phyloP scores from a whole-genome alignment of 768 basidiomycete genomes.

The Lactarius vividus region DNA sequence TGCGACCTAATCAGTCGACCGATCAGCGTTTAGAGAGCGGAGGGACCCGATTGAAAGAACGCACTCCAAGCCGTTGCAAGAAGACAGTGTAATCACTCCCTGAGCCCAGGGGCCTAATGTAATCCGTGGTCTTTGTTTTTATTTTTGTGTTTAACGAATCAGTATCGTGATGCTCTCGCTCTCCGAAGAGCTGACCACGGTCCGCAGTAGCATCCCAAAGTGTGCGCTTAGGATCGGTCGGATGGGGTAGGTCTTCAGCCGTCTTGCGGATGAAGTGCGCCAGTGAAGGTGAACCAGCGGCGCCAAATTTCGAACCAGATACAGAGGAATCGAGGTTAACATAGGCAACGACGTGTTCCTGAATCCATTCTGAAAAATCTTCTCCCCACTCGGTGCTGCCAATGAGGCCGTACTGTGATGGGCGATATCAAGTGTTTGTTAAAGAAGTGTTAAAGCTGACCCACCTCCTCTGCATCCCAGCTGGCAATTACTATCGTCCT shows the following conservation, averaged over 20 bases:
- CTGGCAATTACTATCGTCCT: constrained; percentile 72
- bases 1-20: constrained; percentile 33
- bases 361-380: constrained; percentile 82
- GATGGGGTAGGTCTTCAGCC: constrained; percentile 73
- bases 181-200: constrained; percentile 49
- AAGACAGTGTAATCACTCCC: constrained; percentile 94
- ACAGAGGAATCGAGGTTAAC: constrained; percentile 78
- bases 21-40: constrained; percentile 33
- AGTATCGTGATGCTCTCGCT: constrained; percentile 41
- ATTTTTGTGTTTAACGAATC: constrained; percentile 45
- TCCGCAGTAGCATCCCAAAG: constrained; percentile 80
- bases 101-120: constrained; percentile 60
- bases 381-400: constrained; percentile 95
- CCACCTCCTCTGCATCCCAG: constrained; percentile 77
- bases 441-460: constrained; percentile 15
- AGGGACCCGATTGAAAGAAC: constrained; percentile 32
- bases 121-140: constrained; percentile 35
- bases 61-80: constrained; percentile 72
- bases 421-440: neutral
- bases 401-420: constrained; percentile 56
- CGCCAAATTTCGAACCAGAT: constrained; percentile 55
- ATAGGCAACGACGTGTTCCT: constrained; percentile 79
- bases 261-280: constrained; percentile 67
- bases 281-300: constrained; percentile 73
- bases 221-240: constrained; percentile 56